Evolutionary conservation across 2,329 filamentous ascomycete genomes (phyloP), one percentile per base, ranked within the genome.

Genomic region (Arthrobotrys sinensis): DNA sequence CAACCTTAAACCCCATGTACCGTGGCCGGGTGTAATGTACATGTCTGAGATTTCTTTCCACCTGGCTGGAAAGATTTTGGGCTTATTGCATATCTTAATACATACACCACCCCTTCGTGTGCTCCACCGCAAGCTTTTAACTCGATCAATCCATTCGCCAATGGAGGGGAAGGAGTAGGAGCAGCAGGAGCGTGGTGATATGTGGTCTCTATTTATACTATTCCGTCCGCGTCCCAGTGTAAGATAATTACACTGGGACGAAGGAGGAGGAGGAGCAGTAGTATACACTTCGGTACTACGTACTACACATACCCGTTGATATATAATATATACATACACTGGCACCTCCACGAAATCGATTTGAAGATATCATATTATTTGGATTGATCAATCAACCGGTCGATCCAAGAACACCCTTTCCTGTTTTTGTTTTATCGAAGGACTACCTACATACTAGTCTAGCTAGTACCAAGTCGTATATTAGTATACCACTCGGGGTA

Each of bases 1-100:
- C 72, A 77, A 77, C 72, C 66, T 77, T 71, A 77, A 77, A 66
- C 52, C 53, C 65, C 72, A 66, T 77, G 65, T 66, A 77, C 52
- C 72, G 43, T 77, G 57, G 72, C 72, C 72, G 72, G 72, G 66
- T 77, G 60, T 64, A 77, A 77, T 77, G 65, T 65, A 77, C 57
- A 71, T 72, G 75, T 78, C 75, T 78, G 75, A 78, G 75, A 68
- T 71, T 71, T 55, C 64, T 72, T 72, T 64, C 75, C 65, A 55
- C 75, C 52, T 46, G 67, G 60, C 60, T 55, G 71, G 67, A 66
- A 50, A 67, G 62, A 36, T 63, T 72, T 78, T 53, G 62, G 71
- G 65, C 65, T 53, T 68, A 63, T 69, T 76, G 72, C 72, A 76
- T 71, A 78, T 78, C 62, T 52, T 63, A 65, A 78, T 62, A 57